A percentile compares a stretch with the other conserved stretches of the same genome.
These are phyloP conservation scores for Phlegmacium glaucopus DNA, from an alignment of 768 basidiomycete genomes.

Conservation along the genomic window DNA sequence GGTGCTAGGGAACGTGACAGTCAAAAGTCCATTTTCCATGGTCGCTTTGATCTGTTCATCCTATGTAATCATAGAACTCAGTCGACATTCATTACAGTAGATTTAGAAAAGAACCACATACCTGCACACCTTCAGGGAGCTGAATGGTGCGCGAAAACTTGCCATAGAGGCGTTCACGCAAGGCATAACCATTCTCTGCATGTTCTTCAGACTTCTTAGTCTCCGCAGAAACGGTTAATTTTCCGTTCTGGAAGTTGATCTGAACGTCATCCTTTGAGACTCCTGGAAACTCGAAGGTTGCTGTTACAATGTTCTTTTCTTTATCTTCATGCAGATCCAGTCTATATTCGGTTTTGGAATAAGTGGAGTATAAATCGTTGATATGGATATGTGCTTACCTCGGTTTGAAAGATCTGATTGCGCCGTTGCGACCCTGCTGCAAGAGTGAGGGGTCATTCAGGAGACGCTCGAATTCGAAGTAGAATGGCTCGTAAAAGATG, in stretches of 20 bases:
- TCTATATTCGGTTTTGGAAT: constrained; percentile 22
- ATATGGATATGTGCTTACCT: constrained; percentile 19
- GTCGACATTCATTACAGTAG: neutral
- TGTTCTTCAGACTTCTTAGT: constrained; percentile 27
- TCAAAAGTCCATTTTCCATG: too few species aligned
- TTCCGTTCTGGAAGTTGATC: constrained; percentile 48
- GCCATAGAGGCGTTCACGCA: constrained; percentile 48
- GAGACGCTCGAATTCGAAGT: constrained; percentile 33
- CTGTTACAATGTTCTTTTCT: constrained; percentile 45
- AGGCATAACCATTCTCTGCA: constrained; percentile 35
- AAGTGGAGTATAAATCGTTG: neutral
- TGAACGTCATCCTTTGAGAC: constrained; percentile 46
- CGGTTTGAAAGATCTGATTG: constrained; percentile 24
- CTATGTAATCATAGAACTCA: too few species aligned
- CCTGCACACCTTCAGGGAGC: constrained; percentile 52
- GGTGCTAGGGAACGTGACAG: too few species aligned
- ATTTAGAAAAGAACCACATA: constrained; percentile 20
- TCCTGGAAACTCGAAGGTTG: constrained; percentile 57
- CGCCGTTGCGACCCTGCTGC: neutral
- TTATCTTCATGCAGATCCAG: constrained; percentile 54
- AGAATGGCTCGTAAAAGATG: constrained; percentile 31
- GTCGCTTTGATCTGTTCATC: too few species aligned
- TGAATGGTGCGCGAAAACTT: constrained; percentile 43
- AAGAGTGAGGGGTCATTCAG: constrained; percentile 33
- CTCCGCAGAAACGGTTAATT: constrained; percentile 52